Evolutionary conservation across 495 filamentous ascomycete species (phyloP), one percentile per base, ranked within the genome.

Genomic region (Penicillium coprophilum): DNA sequence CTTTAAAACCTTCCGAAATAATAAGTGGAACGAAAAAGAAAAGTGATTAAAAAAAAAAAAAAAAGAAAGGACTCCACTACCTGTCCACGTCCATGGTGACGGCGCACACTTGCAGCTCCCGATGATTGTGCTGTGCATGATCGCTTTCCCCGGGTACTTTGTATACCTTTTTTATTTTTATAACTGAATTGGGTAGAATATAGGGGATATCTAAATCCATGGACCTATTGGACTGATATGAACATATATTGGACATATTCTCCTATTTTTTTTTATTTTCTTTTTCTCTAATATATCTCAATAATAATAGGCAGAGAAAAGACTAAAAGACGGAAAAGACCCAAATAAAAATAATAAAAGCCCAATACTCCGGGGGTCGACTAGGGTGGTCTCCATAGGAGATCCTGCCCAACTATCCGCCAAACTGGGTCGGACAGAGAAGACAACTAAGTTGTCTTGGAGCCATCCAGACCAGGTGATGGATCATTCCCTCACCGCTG

Each of bases 401-500:
- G 38, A 52, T 64, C 64, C 61, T 67, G 65, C 65, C 65, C 65
- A 68, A 68, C 53, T 58, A 50, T 41, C 64, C 64, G 58, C 52
- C 53, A 58, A 27, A 46, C 40, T 62, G 64, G 64, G 61, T 65
- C 57, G 47, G 64, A 64, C 64, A 66, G 55, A 64, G 53, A 64
- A 64, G 41, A 45, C 41, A 45, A 59, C 59, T 56, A 50, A 53
- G 40, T 58, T 58, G 54, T 62, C 48, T 51, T 47, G 38, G 32
- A 41, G 48, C 44, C 44, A 44, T 46, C 55, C 55, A 50, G 46
- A 63, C 50, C 50, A 52, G 47, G 43, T 66, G 63, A 63, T 66
- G 63, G 63, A 63, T 66, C 60, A 63, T 34, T 53, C 58, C 17
- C 53, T 64, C 65, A 68, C 65, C 65, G 65, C 65, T 68, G 65